A percentile compares a stretch with the other conserved stretches of the same genome.
phyloP scores from a whole-genome alignment of 495 filamentous ascomycete genomes.

The Lentithecium fluviatile region DNA sequence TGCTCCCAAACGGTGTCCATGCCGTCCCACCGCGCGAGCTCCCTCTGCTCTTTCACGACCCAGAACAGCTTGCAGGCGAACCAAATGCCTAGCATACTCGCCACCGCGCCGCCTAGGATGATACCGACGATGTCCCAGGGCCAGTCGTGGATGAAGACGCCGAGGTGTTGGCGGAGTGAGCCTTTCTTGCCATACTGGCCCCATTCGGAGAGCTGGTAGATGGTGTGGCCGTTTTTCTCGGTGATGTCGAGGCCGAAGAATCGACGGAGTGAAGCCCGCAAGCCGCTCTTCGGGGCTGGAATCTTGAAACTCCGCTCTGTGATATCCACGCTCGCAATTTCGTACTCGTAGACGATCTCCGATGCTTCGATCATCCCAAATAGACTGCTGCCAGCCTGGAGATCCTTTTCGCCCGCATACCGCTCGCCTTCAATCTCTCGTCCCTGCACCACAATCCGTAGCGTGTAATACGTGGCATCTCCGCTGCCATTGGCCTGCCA shows the following conservation, averaged over 20 bases:
- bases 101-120: not conserved
- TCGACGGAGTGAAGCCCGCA: constrained; percentile 9
- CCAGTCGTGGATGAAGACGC: constrained; percentile 11
- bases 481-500: not conserved
- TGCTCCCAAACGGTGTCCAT: constrained; percentile 27
- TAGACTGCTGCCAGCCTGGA: constrained; percentile 1
- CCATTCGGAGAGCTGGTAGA: constrained; percentile 19
- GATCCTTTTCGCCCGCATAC: not conserved
- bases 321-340: constrained; percentile 2
- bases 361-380: not conserved
- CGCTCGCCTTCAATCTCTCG: not conserved
- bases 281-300: not conserved
- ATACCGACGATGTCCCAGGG: constrained; percentile 4
- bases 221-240: constrained; percentile 11
- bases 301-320: constrained; percentile 16
- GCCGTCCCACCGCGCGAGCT: constrained; percentile 14
- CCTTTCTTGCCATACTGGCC: constrained; percentile 16
- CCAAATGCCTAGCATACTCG: constrained; percentile 9
- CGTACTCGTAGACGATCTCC: constrained; percentile 3
- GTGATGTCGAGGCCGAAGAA: constrained; percentile 13
- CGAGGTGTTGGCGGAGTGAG: constrained; percentile 3
- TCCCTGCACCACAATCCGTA: constrained; percentile 11
- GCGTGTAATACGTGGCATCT: constrained; percentile 20
- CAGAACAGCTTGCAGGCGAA: not conserved
- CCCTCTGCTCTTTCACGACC: not conserved